phyloP scores from a whole-genome alignment of 2,329 filamentous ascomycete species.

The Botrytis fabae region DNA sequence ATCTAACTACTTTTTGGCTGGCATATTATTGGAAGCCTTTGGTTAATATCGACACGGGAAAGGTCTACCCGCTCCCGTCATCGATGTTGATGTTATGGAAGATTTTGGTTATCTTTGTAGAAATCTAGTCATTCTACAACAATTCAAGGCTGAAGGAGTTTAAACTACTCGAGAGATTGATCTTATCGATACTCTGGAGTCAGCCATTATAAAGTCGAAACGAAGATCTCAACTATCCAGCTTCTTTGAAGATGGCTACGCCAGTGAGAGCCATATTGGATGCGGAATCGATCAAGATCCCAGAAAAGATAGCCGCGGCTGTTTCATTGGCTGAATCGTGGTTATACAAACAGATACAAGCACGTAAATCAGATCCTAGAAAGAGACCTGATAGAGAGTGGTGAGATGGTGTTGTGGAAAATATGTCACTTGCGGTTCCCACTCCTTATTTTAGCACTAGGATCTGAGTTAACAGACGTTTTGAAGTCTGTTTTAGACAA shows the following conservation, averaged over 20 bases:
- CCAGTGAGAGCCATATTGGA: background rate
- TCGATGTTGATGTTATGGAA: background rate
- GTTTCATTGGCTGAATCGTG: background rate
- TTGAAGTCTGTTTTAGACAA: no score
- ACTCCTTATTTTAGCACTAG: no score
- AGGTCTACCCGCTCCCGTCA: background rate
- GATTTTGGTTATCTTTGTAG: background rate
- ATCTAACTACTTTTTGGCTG: slow-evolving; percentile 25
- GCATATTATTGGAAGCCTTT: slow-evolving; percentile 21
- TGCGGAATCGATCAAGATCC: background rate
- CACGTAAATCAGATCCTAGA: no score
- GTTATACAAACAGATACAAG: background rate
- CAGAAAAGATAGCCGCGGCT: background rate
- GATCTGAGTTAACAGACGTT: no score
- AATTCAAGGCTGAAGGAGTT: background rate
- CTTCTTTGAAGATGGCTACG: background rate
- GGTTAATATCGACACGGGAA: background rate
- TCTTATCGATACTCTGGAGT: background rate
- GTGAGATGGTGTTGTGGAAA: background rate
- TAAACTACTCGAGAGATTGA: background rate
- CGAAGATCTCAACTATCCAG: background rate
- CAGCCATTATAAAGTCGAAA: background rate
- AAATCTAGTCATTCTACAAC: background rate
- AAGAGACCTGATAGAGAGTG: background rate
- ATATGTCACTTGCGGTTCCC: background rate